Base-by-base conservation (phyloP, 495 filamentous ascomycete genomes). In the Hyphodiscus hymeniophilus region DNA sequence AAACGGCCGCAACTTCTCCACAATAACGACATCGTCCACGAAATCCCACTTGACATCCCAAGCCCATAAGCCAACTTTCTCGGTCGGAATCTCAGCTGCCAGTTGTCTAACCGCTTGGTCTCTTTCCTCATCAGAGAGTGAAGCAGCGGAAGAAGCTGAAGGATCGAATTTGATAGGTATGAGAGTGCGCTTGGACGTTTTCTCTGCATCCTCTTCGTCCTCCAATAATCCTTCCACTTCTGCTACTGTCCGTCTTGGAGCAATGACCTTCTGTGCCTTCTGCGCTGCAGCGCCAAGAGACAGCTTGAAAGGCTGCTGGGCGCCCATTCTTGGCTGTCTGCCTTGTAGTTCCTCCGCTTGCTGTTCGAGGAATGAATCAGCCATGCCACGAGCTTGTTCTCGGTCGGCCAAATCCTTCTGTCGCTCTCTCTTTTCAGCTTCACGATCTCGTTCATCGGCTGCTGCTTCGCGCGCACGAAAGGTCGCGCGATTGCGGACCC, bases 41-140 rank as follows among this genome's bases (percentile, higher is more conserved):
- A 84, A 91, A 24, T 95, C 85, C 91, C 90, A 99, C 54, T 90
- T 85, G 66, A 99, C 79, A 24, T 82, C 73, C 87, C 87, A 97
- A 5, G 77, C 77, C 86, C 90, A 99, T 18, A 99, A 72, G 10
- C 87, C 91, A 8, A 85, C 80, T 56, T 84, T 86, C 60, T 89
- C 83, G 26, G 78, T 82, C 0, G 92, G 92, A 55, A 99, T 97
- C 60, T 96, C 89, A 38, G 81, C 77, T 0, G 90, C 92, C 41
- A 99, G 66, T 42, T 90, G 82, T 45, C 81, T 74, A 3, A 84
- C 81, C 7, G 84, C 82, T 58, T 89, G 81, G 22, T 82, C 80
- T 15, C 88, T 74, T 57, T 97, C 91, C 61, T 94, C 87, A 26
- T 94, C 85, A 11, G 85, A 71, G 59, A 95, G 80, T 21, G 78